Evolutionary conservation across 371 early-diverging fungal genomes (phyloP), one percentile per base, ranked within the genome.

Genomic region (Coemansia sp.): DNA sequence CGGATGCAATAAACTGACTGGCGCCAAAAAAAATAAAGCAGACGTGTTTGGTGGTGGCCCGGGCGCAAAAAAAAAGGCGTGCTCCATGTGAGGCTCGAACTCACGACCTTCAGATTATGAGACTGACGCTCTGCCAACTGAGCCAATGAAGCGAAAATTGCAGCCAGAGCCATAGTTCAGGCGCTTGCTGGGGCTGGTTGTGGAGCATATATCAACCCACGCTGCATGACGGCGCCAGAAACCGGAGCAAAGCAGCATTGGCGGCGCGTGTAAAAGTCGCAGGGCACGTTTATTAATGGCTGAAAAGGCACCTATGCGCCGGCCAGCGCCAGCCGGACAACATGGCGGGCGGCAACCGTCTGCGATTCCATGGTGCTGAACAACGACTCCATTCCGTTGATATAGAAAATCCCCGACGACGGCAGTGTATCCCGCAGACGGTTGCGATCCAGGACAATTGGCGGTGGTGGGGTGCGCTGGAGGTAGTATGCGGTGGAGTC

Each of bases 341-440:
- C 68, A 20, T 68, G 57, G 7, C 63, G 30, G 2, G 68, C 68
- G 3, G 68, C 68, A 9, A 68, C 68, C 4, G 68, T 62, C 59
- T 68, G 68, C 48, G 68, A 68, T 56, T 68, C 68, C 68, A 68
- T 68, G 3, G 68, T 68, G 45, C 68, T 68, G 31, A 68, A 63
- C 30, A 68, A 30, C 4, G 68, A n/a, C 55, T 68, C 68, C 63
- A 68, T 62, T 26, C 68, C 68, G 14, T 63, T 63, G 38, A 68
- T 55, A 31, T 68, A 68, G 39, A 52, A 68, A 4, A 68, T 38
- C 31, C 62, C 67, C 26, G 26, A 26, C 26, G 26, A 26, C 26
- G 26, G 26, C 26, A 26, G 26, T 26, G 26, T 26, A 13, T 30
- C 16, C 4, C 20, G 43, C 4, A 26, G 2, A 40, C 41, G 41